Percentiles rank a stretch among this genome's conserved stretches.
These are phyloP conservation scores for Anthracocystis panici-leucophaei DNA, from an alignment of 1,284 basidiomycete species.

Conservation along the genomic window DNA sequence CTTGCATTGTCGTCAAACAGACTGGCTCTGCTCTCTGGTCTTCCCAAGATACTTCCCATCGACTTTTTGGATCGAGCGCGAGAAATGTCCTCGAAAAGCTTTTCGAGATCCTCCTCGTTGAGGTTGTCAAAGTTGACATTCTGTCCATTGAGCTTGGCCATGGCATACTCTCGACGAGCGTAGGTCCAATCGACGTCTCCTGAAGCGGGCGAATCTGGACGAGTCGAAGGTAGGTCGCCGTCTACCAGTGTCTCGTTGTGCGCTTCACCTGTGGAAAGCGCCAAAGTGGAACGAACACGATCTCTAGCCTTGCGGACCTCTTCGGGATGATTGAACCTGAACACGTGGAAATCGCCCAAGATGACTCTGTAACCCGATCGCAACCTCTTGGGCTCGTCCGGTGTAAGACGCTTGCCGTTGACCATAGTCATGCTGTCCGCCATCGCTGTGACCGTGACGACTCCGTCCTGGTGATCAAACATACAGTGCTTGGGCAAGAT, in stretches of 20 bases:
- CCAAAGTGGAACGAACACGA: constrained; percentile 55
- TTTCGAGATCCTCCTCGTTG: constrained; percentile 64
- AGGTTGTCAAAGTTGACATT: constrained; percentile 65
- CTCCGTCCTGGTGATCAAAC: constrained; percentile 87
- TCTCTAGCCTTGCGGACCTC: constrained; percentile 62
- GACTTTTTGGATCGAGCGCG: constrained; percentile 56
- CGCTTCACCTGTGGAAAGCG: constrained; percentile 52
- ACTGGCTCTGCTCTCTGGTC: constrained; percentile 63
- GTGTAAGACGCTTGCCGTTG: constrained; percentile 79
- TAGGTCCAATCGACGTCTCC: constrained; percentile 67
- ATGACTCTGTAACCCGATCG: constrained; percentile 95
- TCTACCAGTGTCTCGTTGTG: constrained; percentile 52
- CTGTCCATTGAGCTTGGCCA: constrained; percentile 62
- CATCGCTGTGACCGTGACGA: constrained; percentile 83
- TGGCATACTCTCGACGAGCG: constrained; percentile 59
- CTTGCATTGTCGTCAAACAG: constrained; percentile 59
- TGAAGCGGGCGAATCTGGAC: constrained; percentile 62
- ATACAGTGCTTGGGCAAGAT: constrained; percentile 92
- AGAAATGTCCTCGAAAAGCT: constrained; percentile 65
- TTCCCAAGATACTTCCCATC: constrained; percentile 53
- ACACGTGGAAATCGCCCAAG: constrained; percentile 95
- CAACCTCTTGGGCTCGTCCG: constrained; percentile 71
- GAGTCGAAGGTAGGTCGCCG: constrained; percentile 34
- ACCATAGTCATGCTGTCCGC: constrained; percentile 84
- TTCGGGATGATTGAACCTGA: constrained; percentile 81